Evolutionary conservation across 2,329 filamentous ascomycete genomes (phyloP).

Genomic region (Verticillium klebahnii): DNA sequence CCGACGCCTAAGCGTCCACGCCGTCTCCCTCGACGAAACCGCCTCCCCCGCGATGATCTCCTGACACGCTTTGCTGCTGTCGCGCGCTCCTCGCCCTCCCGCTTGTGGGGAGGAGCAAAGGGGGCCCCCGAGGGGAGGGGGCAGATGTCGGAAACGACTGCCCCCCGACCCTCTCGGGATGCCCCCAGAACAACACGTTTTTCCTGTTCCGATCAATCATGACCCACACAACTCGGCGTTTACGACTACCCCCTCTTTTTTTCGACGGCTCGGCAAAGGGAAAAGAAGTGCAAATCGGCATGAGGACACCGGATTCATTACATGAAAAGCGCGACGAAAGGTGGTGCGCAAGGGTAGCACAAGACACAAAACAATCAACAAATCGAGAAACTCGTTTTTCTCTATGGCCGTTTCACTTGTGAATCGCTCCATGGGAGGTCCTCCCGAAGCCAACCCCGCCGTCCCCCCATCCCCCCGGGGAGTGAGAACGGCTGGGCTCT

Average conservation of each 20-base stretch:
- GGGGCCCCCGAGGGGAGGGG: not conserved
- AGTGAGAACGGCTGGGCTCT: not conserved
- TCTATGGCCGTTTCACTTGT: slow-evolving; percentile 74
- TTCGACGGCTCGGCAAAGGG: not conserved
- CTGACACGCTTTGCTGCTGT: not conserved
- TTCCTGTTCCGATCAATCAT: not conserved
- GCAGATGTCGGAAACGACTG: not conserved
- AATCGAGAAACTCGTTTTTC: slow-evolving; percentile 42
- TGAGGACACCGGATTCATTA: not conserved
- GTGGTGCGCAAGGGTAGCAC: slow-evolving; percentile 1
- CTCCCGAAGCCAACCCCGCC: slow-evolving; percentile 53
- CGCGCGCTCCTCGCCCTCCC: not conserved
- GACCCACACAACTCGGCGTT: not conserved
- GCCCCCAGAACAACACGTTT: not conserved
- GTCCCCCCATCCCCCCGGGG: not conserved
- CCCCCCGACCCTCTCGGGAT: not conserved
- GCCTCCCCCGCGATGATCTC: not conserved
- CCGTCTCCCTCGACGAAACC: not conserved
- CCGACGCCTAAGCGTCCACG: slow-evolving; percentile 43
- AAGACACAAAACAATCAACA: slow-evolving; percentile 19
- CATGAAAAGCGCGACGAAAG: not conserved
- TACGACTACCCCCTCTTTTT: not conserved
- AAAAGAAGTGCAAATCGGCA: not conserved
- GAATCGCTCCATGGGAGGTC: slow-evolving; percentile 74
- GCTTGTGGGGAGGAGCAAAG: slow-evolving; percentile 3